Base-by-base conservation (phyloP, 1,284 basidiomycete species). In the Prillingera fragicola region DNA sequence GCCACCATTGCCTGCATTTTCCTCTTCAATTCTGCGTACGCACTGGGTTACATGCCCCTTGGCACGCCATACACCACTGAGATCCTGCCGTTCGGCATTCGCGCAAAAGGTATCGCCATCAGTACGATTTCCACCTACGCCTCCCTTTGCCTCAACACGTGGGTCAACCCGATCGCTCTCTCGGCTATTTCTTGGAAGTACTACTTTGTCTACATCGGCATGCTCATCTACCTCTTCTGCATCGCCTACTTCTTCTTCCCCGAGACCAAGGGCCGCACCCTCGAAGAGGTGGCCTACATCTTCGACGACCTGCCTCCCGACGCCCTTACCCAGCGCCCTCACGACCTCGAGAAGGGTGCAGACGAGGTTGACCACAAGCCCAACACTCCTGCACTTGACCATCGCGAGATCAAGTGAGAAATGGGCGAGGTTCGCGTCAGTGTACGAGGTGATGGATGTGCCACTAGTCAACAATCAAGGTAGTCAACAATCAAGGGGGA, bases 131-230 rank as follows among this genome's bases (percentile, higher is more conserved):
- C n/a, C n/a, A n/a, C n/a, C n/a, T n/a, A n/a, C n/a, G n/a, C n/a
- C n/a, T n/a, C n/a, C n/a, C n/a, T n/a, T n/a, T n/a, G n/a, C n/a
- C n/a, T 85, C 74, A 87, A 86, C 66, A 83, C 86, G 68, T 86
- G 84, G 59, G 79, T 82, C 61, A 87, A 86, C 72, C 84, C 84
- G 12, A 77, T 86, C 56, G 83, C 83, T 9, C 73, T 81, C 35
- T 68, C 75, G n/a, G 43, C 38, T 8, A 31, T 45, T 26, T 21
- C 9, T 18, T 45, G 43, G 43, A 45, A 40, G 39, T 33, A 29
- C 54, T 56, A 75, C 69, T 38, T 77, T 75, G 55, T 76, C 8
- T 77, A 77, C 70, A 77, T 80, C 66, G 77, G 72, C 63, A 46
- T 50, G 9, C n/a, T n/a, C n/a, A 38, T 59, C 38, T 48, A 55